These are phyloP conservation scores for Gossypium bickii DNA, from an alignment of 345 rosid genomes.

Conservation along the genomic window DNA sequence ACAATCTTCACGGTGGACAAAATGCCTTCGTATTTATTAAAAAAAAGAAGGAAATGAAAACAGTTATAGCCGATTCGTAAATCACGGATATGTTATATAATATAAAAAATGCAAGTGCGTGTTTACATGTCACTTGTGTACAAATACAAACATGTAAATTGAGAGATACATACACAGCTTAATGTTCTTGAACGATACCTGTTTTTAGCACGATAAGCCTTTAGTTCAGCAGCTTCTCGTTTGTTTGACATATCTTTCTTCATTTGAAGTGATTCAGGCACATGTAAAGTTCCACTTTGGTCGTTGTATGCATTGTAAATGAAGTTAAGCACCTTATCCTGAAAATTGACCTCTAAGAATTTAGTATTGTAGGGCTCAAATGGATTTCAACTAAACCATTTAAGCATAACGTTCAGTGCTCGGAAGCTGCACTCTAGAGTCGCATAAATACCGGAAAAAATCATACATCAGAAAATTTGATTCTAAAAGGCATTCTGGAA, in stretches of 20 bases:
- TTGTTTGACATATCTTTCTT: slow-evolving; percentile 41
- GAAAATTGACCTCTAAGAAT: slow-evolving; percentile 15
- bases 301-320: slow-evolving; percentile 54
- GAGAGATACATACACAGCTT: neutral
- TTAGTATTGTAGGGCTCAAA: slow-evolving; percentile 7
- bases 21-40: slow-evolving; percentile 50
- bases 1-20: slow-evolving; percentile 58
- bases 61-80: neutral
- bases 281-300: slow-evolving; percentile 37
- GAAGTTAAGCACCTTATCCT: slow-evolving; percentile 68
- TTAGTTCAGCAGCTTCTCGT: slow-evolving; percentile 53
- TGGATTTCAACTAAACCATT: neutral
- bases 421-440: neutral
- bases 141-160: neutral
- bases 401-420: neutral
- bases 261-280: slow-evolving; percentile 64
- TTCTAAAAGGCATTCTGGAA: neutral
- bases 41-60: neutral
- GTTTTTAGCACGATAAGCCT: slow-evolving; percentile 59
- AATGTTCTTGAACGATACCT: slow-evolving; percentile 37
- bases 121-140: neutral
- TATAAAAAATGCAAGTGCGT: neutral
- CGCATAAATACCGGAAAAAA: neutral
- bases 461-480: neutral
- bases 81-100: neutral